These are phyloP conservation scores for Skeletonema grethae DNA, from an alignment of 108 stramenopile species.

Conservation along the genomic window DNA sequence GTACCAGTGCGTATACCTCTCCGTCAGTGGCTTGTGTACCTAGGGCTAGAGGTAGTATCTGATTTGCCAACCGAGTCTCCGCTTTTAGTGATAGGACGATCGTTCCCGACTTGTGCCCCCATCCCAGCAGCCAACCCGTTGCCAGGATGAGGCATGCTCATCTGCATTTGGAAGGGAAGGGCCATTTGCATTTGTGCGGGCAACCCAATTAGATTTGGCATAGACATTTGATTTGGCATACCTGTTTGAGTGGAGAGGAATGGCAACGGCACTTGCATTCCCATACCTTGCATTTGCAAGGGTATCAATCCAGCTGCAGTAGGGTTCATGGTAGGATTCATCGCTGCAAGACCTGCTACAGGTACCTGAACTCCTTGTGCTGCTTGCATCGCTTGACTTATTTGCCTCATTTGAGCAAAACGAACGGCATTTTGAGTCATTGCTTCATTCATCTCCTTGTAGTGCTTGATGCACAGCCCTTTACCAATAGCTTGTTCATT, in stretches of 20 bases:
- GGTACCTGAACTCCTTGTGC: conserved; percentile 1
- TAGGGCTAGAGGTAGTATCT: not conserved
- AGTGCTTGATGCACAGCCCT: conserved; percentile 9
- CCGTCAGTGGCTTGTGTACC: no score
- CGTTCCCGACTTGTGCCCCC: not conserved
- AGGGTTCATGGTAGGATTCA: not conserved
- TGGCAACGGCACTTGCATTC: not conserved
- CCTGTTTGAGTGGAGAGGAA: not conserved
- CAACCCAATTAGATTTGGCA: no score
- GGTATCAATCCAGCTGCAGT: not conserved
- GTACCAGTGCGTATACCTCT: no score
- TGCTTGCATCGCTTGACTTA: not conserved
- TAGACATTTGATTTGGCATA: not conserved
- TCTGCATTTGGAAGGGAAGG: no score
- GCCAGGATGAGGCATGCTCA: no score
- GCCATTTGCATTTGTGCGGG: not conserved
- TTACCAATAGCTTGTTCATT: not conserved
- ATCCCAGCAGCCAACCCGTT: not conserved
- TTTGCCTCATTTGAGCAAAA: not conserved
- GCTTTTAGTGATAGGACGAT: not conserved
- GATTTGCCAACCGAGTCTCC: not conserved
- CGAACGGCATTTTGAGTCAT: not conserved
- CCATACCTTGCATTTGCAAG: not conserved
- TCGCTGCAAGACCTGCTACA: not conserved
- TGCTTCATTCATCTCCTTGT: not conserved